A percentile compares a stretch with the other conserved stretches of the same genome.
These are phyloP conservation scores for Syzygium jambos DNA, from an alignment of 345 rosid species.

Conservation along the genomic window DNA sequence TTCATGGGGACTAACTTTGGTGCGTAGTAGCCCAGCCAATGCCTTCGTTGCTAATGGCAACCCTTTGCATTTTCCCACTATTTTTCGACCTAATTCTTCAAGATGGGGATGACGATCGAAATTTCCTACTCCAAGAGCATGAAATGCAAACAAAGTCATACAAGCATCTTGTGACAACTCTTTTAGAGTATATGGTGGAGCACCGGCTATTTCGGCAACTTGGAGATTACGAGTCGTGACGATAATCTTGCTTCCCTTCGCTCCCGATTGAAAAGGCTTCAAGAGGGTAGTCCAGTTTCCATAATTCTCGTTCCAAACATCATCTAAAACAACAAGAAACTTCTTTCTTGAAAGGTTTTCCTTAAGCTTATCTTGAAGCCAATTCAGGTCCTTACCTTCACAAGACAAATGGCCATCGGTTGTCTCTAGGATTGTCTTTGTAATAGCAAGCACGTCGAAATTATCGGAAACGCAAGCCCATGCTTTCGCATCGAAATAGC, in stretches of 20 bases:
- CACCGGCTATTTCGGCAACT: not conserved
- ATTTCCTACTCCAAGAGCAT: fast-evolving
- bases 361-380: not conserved
- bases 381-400: not conserved
- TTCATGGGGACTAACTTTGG: fast-evolving
- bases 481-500: not conserved
- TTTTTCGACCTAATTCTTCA: not conserved
- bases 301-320: not conserved
- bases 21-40: fast-evolving
- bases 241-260: not conserved
- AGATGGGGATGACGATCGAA: fast-evolving
- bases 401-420: not conserved
- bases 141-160: not conserved
- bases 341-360: not conserved
- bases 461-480: not conserved
- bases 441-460: not conserved
- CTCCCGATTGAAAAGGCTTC: not conserved
- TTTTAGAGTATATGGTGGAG: fast-evolving
- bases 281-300: not conserved
- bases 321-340: not conserved
- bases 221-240: fast-evolving
- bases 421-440: not conserved
- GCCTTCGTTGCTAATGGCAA: not conserved
- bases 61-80: not conserved
- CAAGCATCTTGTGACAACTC: fast-evolving